These are phyloP conservation scores for Raphidocelis subcapitata DNA, from an alignment of 139 green algal genomes.

Conservation along the genomic window DNA sequence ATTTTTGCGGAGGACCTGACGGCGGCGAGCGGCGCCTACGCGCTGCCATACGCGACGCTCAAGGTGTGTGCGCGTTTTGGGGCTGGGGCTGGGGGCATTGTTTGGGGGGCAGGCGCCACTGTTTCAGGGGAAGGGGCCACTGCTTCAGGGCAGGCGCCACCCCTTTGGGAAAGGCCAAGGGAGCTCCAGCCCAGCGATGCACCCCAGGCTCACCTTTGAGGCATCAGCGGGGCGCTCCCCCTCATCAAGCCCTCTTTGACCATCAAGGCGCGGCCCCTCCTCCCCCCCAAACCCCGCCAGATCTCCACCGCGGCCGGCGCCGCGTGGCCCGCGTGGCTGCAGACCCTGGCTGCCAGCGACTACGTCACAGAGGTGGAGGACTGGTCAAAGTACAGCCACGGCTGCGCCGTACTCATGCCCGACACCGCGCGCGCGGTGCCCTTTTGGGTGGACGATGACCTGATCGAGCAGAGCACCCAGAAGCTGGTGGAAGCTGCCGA, in stretches of 20 bases:
- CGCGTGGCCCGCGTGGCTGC: constrained; percentile 26
- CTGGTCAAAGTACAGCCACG: constrained; percentile 47
- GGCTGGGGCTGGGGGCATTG: too few relatives aligned
- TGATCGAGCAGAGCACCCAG: constrained; percentile 29
- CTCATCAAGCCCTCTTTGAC: too few relatives aligned
- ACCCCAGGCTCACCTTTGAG: too few relatives aligned
- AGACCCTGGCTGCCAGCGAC: constrained; percentile 12
- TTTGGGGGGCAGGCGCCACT: too few relatives aligned
- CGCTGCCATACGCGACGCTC: constrained; percentile 42
- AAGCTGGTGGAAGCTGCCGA: neutral
- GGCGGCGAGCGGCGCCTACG: neutral
- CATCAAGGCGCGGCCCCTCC: too few relatives aligned
- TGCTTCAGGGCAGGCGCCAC: too few relatives aligned
- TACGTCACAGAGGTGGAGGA: constrained; percentile 28
- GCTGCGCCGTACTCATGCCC: constrained; percentile 46
- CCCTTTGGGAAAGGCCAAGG: too few relatives aligned
- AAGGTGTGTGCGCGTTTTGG: constrained; percentile 26
- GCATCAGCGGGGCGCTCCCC: too few relatives aligned
- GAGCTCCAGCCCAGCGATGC: too few relatives aligned
- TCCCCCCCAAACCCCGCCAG: too few relatives aligned
- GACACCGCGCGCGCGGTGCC: constrained; percentile 54
- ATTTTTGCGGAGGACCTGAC: too few relatives aligned
- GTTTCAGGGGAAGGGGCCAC: too few relatives aligned
- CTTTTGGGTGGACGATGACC: constrained; percentile 47
- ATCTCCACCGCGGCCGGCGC: constrained; percentile 3